phyloP scores from a whole-genome alignment of 768 basidiomycete species.

The Tricholoma sp. region DNA sequence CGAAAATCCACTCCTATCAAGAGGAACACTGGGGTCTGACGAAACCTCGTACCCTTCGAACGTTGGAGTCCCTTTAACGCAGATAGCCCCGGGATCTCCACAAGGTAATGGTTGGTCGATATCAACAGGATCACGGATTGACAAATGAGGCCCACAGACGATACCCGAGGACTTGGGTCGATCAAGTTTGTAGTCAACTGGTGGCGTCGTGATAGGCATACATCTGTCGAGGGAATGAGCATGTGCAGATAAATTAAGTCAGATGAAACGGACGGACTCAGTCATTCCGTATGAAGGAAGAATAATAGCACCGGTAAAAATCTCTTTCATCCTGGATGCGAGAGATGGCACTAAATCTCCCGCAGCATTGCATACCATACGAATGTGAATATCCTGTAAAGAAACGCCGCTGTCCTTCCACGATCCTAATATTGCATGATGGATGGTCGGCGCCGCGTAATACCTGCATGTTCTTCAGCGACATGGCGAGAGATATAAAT shows the following conservation, averaged over 20 bases:
- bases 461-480: conserved; percentile 28
- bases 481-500: conserved; percentile 15
- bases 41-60: conserved; percentile 48
- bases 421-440: conserved; percentile 37
- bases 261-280: not conserved
- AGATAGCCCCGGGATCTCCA: conserved; percentile 47
- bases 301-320: conserved; percentile 43
- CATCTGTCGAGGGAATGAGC: conserved; percentile 25
- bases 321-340: conserved; percentile 40
- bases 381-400: conserved; percentile 30
- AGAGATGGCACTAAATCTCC: conserved; percentile 50
- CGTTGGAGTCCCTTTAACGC: conserved; percentile 49
- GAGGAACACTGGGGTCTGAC: conserved; percentile 33
- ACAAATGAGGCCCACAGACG: conserved; percentile 42
- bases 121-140: conserved; percentile 34
- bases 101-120: conserved; percentile 30
- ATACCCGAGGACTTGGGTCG: conserved; percentile 43
- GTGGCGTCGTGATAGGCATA: conserved; percentile 46
- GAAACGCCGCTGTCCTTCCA: conserved; percentile 27
- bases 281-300: conserved; percentile 58
- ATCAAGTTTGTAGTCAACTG: conserved; percentile 37
- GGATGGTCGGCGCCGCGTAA: conserved; percentile 23
- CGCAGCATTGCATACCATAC: conserved; percentile 47
- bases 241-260: not conserved
- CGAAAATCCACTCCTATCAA: conserved; percentile 37